Evolutionary conservation across 179 eudicot genomes (phyloP), one percentile per base, ranked within the genome.

Genomic region (Monotropa hypopitys): DNA sequence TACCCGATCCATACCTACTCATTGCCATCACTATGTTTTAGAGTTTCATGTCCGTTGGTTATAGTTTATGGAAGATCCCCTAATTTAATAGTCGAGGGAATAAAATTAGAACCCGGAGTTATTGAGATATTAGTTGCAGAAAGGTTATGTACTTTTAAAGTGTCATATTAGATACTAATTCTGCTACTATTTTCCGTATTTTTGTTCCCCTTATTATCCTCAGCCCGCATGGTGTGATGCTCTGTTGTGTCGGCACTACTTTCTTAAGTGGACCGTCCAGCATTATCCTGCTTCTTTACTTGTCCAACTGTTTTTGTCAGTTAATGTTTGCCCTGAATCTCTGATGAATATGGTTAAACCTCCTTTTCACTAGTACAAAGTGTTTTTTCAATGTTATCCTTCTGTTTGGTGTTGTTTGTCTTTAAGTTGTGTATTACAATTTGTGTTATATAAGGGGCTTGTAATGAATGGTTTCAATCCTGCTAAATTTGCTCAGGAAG

Each of bases 401-500:
- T 72, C 21, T 46, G 51, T 66, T 62, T 47, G 38, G 51, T 4
- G 33, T 30, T 30, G 56, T 16, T 71, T 32, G 18, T 40, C 28
- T 50, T 76, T 38, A 65, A 49, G 26, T 51, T 42, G 13, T 45
- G 33, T 45, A n/a, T 56, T 43, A 26, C 26, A 54, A 50, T 20
- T 74, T 23, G 49, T 62, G 10, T 56, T 30, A 57, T 63, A 30
- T 9, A 56, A 68, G 5, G 75, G 62, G 54, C 70, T 56, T 13
- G 15, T 40, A 50, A 15, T 70, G 70, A 46, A 78, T 79, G 80
- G 59, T 73, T 47, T 33, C 21, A 61, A 59, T 63, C 73, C 71
- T 72, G 67, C 70, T 68, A 72, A 75, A 56, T 76, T 56, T 77
- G 78, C 6, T 61, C 72, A 46, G 67, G 80, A 82, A 51, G 50